These are phyloP conservation scores for Boletellus ananas DNA, from an alignment of 768 basidiomycete species.

Conservation along the genomic window DNA sequence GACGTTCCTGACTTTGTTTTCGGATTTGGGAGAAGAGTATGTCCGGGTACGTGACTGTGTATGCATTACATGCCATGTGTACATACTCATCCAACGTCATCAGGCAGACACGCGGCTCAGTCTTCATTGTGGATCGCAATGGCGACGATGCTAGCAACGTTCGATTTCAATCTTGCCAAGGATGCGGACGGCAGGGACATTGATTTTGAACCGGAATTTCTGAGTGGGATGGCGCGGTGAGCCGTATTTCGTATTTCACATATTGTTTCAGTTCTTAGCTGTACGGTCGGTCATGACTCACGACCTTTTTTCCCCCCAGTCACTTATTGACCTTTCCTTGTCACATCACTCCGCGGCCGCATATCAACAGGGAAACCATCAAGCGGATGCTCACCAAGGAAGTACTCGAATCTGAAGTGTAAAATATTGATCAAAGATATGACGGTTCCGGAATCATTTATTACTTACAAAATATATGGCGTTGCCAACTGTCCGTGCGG, in stretches of 20 bases:
- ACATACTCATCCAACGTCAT: neutral
- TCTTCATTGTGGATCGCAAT: constrained; percentile 9
- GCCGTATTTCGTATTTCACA: too few species aligned
- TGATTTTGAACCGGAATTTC: constrained; percentile 1
- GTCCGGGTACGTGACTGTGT: constrained; percentile 7
- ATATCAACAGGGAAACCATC: constrained; percentile 3
- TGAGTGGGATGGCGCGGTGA: neutral
- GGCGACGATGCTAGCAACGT: constrained; percentile 20
- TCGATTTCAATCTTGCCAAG: constrained; percentile 15
- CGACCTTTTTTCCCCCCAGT: neutral
- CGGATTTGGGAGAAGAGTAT: constrained; percentile 16
- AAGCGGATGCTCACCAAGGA: neutral
- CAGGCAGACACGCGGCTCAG: constrained; percentile 9
- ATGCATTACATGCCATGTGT: too few species aligned
- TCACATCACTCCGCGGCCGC: constrained; percentile 6
- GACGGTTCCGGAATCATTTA: too few species aligned
- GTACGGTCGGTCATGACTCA: neutral
- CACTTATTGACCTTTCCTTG: constrained; percentile 15
- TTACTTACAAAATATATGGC: too few species aligned
- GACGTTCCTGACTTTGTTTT: constrained; percentile 11
- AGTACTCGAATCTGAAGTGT: too few species aligned
- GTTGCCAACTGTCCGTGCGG: too few species aligned
- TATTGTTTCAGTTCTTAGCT: too few species aligned
- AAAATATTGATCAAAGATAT: too few species aligned
- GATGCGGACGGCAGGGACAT: constrained; percentile 3